Evolutionary conservation across 306 rosid genomes (phyloP).

Genomic region (Inga leiocalycina): DNA sequence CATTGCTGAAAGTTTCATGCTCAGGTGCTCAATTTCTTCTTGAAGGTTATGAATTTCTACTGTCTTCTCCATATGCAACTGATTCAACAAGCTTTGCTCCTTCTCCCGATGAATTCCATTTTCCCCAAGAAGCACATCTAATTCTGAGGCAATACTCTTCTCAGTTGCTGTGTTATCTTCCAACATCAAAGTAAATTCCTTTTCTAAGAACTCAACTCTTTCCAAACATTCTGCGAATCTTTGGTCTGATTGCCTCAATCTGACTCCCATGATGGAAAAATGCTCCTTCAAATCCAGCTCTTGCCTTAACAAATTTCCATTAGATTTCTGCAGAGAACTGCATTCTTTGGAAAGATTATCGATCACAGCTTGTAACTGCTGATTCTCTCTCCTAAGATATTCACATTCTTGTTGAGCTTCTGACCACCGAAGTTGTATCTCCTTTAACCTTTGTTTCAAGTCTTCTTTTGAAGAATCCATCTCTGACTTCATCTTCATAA

Average conservation of each 20-base stretch:
- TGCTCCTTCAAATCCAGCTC: constrained; percentile 44
- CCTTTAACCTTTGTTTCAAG: constrained; percentile 30
- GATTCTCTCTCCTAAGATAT: not conserved
- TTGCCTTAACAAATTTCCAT: constrained; percentile 50
- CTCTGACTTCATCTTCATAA: constrained; percentile 45
- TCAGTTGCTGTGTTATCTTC: constrained; percentile 52
- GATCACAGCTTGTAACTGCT: not conserved
- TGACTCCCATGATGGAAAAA: constrained; percentile 46
- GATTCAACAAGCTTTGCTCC: constrained; percentile 49
- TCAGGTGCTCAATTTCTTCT: constrained; percentile 50
- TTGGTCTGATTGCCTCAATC: constrained; percentile 50
- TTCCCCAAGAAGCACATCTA: constrained; percentile 46
- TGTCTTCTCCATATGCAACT: constrained; percentile 53
- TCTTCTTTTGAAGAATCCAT: constrained; percentile 44
- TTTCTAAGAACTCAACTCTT: constrained; percentile 55
- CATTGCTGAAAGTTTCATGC: constrained; percentile 45
- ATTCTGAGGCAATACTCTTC: constrained; percentile 39
- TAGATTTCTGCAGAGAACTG: constrained; percentile 43
- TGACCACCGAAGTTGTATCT: not conserved
- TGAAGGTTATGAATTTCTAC: constrained; percentile 54
- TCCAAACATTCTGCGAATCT: constrained; percentile 39
- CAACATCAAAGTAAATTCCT: constrained; percentile 37
- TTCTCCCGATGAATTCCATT: constrained; percentile 43
- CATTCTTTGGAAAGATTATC: constrained; percentile 32
- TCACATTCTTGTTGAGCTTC: constrained; percentile 18